Evolutionary conservation across 2,329 filamentous ascomycete genomes (phyloP).

Genomic region (Monosporascus cannonballus): DNA sequence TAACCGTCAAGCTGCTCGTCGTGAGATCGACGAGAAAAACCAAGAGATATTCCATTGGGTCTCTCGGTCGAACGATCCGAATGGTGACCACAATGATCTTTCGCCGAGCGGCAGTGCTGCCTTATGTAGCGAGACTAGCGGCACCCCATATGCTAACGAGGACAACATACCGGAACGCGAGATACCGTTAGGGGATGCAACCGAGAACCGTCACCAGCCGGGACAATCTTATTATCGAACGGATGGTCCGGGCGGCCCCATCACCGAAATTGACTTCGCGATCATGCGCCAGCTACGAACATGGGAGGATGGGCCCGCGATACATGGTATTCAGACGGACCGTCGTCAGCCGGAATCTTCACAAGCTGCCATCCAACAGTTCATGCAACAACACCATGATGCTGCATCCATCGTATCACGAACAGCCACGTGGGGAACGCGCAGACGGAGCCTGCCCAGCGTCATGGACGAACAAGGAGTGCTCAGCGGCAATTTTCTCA

Average conservation of each 20-base stretch:
- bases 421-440: conserved; percentile 65
- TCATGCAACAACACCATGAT: conserved; percentile 46
- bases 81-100: conserved; percentile 6
- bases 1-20: conserved; percentile 40
- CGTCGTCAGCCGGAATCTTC: conserved; percentile 43
- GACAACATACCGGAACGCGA: conserved; percentile 33
- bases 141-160: conserved; percentile 14
- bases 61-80: conserved; percentile 14
- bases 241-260: conserved; percentile 28
- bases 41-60: conserved; percentile 47
- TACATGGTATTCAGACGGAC: conserved; percentile 37
- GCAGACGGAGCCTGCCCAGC: conserved; percentile 58
- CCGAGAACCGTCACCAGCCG: conserved; percentile 42
- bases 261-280: conserved; percentile 41
- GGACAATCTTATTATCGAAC: conserved; percentile 45
- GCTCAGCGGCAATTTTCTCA: conserved; percentile 55
- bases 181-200: conserved; percentile 39
- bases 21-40: conserved; percentile 41
- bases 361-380: conserved; percentile 47
- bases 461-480: conserved; percentile 53
- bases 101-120: conserved; percentile 6
- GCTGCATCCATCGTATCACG: conserved; percentile 55
- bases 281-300: conserved; percentile 42
- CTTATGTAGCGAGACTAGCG: conserved; percentile 6
- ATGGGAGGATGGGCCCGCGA: conserved; percentile 44